phyloP scores from a whole-genome alignment of 2,329 filamentous ascomycete species.

The Pseudopyrenochaeta lycopersici region DNA sequence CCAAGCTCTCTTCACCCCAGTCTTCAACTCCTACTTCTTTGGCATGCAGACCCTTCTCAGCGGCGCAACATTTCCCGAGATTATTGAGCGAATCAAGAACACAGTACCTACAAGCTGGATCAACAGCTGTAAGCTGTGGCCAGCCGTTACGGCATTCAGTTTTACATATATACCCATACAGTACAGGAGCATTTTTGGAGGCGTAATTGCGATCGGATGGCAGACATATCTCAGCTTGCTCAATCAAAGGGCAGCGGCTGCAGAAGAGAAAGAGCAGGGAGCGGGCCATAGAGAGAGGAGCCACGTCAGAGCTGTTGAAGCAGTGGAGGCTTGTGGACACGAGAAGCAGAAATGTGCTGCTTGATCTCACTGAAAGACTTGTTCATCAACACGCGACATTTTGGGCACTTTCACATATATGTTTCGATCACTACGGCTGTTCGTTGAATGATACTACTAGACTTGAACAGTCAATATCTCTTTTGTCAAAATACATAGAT shows the following conservation, averaged over 20 bases:
- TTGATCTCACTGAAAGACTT: not conserved
- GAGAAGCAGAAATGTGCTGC: constrained; percentile 27
- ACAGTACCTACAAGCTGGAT: constrained; percentile 80
- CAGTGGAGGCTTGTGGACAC: constrained; percentile 3
- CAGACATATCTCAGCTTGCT: constrained; percentile 88
- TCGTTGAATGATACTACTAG: too few species aligned
- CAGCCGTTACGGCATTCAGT: constrained; percentile 82
- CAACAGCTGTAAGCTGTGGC: constrained; percentile 90
- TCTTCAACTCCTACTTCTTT: constrained; percentile 63
- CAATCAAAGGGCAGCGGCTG: constrained; percentile 75
- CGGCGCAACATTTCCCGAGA: constrained; percentile 71
- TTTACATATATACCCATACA: constrained; percentile 85
- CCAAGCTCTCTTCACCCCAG: constrained; percentile 80
- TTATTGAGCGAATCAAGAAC: constrained; percentile 73
- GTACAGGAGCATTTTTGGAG: constrained; percentile 80
- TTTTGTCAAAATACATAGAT: constrained; percentile 12
- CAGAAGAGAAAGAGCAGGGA: constrained; percentile 50
- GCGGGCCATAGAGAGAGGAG: constrained; percentile 3
- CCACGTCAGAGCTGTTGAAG: not conserved
- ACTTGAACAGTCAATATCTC: constrained; percentile 9
- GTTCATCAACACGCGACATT: not conserved
- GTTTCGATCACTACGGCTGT: not conserved
- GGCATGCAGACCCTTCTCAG: constrained; percentile 59
- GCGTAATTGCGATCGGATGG: constrained; percentile 84
- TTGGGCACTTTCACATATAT: not conserved